These are phyloP conservation scores for Penicillium cataractarum DNA, from an alignment of 495 filamentous ascomycete species.

Conservation along the genomic window DNA sequence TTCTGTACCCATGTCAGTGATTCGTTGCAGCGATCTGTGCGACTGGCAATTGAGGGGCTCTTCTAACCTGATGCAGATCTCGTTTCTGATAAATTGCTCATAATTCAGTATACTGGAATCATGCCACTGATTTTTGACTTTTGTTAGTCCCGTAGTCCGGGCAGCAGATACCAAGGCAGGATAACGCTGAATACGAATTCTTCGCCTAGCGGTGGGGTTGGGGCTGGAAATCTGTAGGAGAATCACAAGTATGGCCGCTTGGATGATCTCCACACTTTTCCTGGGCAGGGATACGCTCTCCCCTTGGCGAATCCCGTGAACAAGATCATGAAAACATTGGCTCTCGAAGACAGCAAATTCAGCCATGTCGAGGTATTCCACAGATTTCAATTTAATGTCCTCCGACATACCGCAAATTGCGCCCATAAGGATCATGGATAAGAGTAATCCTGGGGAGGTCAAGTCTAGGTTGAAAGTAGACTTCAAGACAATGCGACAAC, in stretches of 20 bases:
- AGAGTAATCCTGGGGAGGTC: slow-evolving; percentile 10
- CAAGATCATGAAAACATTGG: slow-evolving; percentile 7
- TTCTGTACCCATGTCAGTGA: slow-evolving; percentile 1
- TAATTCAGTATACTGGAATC: neutral
- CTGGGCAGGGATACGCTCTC: neutral
- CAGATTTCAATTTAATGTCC: neutral
- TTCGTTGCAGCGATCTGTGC: neutral
- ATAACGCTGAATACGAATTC: slow-evolving; percentile 22
- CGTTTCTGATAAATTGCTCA: slow-evolving; percentile 12
- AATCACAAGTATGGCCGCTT: slow-evolving; percentile 20
- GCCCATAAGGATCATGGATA: slow-evolving; percentile 19
- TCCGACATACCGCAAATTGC: slow-evolving; percentile 14
- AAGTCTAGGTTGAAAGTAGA: slow-evolving; percentile 15
- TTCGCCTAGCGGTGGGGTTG: slow-evolving; percentile 11
- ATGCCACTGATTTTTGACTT: slow-evolving; percentile 19
- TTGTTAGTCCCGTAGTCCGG: slow-evolving; percentile 13
- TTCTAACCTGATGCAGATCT: slow-evolving; percentile 18
- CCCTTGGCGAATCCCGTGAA: neutral
- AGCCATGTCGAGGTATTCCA: slow-evolving; percentile 11
- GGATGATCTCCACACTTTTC: slow-evolving; percentile 14
- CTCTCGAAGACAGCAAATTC: slow-evolving; percentile 18
- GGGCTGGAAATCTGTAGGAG: slow-evolving; percentile 21
- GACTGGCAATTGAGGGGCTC: neutral
- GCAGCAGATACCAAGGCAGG: slow-evolving; percentile 23
- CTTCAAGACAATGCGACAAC: slow-evolving; percentile 24